Conservation (phyloP, 2,329 filamentous ascomycete genomes). For the Trichoderma breve region DNA sequence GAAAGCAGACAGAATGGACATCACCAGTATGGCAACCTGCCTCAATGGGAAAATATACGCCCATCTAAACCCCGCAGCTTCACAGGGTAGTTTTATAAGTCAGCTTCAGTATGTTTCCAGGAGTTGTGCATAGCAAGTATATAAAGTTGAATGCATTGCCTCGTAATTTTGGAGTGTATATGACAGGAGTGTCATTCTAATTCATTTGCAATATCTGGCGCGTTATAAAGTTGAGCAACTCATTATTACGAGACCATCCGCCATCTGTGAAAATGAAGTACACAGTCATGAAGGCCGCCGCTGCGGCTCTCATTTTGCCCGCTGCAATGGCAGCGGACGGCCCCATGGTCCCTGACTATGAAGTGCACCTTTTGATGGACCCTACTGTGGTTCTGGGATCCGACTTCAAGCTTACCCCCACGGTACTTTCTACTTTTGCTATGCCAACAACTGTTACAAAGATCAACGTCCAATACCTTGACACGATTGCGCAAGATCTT, state of each 20-base stretch:
- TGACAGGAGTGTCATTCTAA: neutral
- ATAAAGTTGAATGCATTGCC: neutral
- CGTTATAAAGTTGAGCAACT: neutral
- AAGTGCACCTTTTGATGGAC: slow-evolving; percentile 6
- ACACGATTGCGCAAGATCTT: neutral
- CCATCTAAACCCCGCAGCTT: neutral
- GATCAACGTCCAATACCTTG: slow-evolving; percentile 13
- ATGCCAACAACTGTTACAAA: slow-evolving; percentile 14
- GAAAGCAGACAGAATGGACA: neutral
- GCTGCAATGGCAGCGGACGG: neutral
- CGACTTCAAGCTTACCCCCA: slow-evolving; percentile 10
- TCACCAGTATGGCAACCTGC: neutral
- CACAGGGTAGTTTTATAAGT: too few species aligned
- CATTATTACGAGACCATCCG: neutral
- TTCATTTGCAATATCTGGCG: neutral
- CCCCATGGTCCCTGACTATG: slow-evolving; percentile 6
- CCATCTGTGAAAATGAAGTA: neutral
- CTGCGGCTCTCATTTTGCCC: neutral
- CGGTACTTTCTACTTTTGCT: slow-evolving; percentile 4
- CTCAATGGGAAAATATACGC: neutral
- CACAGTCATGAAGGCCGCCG: neutral
- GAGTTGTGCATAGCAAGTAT: neutral
- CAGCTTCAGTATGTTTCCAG: too few species aligned
- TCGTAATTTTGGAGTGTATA: neutral
- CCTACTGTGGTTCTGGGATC: slow-evolving; percentile 6